These are phyloP conservation scores for Geranium incanum DNA, from an alignment of 441 rosid genomes.

Conservation along the genomic window DNA sequence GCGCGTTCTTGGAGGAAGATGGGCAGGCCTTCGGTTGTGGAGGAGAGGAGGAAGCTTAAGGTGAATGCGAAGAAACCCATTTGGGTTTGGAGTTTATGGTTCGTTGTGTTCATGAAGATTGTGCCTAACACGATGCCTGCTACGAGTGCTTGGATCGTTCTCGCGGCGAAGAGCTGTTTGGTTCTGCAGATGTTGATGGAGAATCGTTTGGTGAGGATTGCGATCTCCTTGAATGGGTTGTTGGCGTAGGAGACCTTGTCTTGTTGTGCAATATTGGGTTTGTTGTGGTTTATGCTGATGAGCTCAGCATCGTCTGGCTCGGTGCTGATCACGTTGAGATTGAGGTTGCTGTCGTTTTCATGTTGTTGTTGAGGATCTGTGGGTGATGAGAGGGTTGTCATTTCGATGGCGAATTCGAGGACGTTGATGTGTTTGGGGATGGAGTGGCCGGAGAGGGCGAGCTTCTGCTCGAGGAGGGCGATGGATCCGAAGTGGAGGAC, in stretches of 20 bases:
- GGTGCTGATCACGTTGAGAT: too few relatives aligned
- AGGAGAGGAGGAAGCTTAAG: conserved; percentile 30
- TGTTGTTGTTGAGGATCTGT: too few relatives aligned
- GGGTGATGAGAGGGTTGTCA: conserved; percentile 10
- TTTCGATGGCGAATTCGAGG: conserved; percentile 30
- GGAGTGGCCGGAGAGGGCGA: conserved; percentile 24
- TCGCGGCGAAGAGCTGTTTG: conserved; percentile 27
- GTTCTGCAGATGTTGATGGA: conserved; percentile 23
- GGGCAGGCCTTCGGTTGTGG: conserved; percentile 33
- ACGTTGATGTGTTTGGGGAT: conserved; percentile 31
- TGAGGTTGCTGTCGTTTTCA: too few relatives aligned
- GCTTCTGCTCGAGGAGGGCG: conserved; percentile 26
- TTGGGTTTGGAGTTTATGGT: conserved; percentile 26
- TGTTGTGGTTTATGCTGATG: conserved; percentile 4
- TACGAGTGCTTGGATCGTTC: conserved; percentile 22
- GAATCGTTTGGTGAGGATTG: conserved; percentile 26
- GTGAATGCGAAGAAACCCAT: conserved; percentile 36
- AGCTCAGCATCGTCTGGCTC: conserved; percentile 8
- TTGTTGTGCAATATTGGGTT: background rate
- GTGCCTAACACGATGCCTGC: conserved; percentile 30
- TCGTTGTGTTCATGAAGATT: conserved; percentile 26
- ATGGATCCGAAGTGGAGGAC: conserved; percentile 29
- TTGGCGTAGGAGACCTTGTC: conserved; percentile 20
- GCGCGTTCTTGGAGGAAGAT: conserved; percentile 31
- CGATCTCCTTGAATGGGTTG: conserved; percentile 21